These are phyloP conservation scores for Salicornia ramosissima DNA, from an alignment of 148 eudicot species.

Conservation along the genomic window DNA sequence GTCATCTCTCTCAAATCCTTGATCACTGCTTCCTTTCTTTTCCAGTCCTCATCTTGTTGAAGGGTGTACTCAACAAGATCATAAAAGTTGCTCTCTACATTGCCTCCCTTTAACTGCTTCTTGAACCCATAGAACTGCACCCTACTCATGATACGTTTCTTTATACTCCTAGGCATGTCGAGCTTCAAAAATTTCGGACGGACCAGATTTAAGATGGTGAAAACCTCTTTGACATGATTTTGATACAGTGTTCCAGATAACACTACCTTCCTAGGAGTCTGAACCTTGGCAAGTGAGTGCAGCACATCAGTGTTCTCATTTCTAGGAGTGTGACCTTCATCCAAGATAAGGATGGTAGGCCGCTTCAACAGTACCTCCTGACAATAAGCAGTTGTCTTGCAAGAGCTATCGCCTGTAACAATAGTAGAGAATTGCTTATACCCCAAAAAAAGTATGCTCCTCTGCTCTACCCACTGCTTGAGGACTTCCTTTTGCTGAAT, in stretches of 20 bases:
- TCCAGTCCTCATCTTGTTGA: slow-evolving; percentile 57
- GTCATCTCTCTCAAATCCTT: slow-evolving; percentile 85
- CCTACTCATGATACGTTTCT: slow-evolving; percentile 55
- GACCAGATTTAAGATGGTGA: slow-evolving; percentile 76
- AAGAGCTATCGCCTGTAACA: slow-evolving; percentile 48
- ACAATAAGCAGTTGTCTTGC: slow-evolving; percentile 46
- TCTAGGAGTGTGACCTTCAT: slow-evolving; percentile 94
- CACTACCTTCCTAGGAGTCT: slow-evolving; percentile 85
- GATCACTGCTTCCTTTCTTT: slow-evolving; percentile 58
- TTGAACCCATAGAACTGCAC: slow-evolving; percentile 40
- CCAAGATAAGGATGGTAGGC: slow-evolving; percentile 72
- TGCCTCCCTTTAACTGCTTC: slow-evolving; percentile 40
- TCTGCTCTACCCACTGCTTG: slow-evolving; percentile 58
- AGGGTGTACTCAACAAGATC: slow-evolving; percentile 72
- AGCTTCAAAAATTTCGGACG: slow-evolving; percentile 68
- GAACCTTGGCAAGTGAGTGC: slow-evolving; percentile 63
- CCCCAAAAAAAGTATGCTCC: slow-evolving; percentile 73
- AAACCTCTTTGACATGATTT: slow-evolving; percentile 87
- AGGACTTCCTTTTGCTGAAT: slow-evolving; percentile 67
- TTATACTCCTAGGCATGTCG: slow-evolving; percentile 48
- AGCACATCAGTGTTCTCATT: slow-evolving; percentile 77
- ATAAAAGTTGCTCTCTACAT: slow-evolving; percentile 53
- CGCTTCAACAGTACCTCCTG: slow-evolving; percentile 49
- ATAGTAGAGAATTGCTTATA: slow-evolving; percentile 75
- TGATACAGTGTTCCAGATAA: slow-evolving; percentile 94